phyloP scores from a whole-genome alignment of 495 filamentous ascomycete genomes.

The Trichoderma reesei region DNA sequence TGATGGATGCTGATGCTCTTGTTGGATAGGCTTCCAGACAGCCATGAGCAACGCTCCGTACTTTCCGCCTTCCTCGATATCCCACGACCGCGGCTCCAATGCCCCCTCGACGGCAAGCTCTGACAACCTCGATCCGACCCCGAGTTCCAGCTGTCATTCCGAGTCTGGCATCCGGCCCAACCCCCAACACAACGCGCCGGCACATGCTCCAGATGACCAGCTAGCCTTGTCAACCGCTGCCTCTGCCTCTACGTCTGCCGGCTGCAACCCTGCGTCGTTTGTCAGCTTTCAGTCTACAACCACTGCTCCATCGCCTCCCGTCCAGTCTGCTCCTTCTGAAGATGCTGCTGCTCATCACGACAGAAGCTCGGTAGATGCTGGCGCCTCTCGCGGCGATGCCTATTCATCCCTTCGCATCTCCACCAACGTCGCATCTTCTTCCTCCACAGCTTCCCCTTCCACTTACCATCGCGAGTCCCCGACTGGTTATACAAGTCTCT shows the following conservation, averaged over 20 bases:
- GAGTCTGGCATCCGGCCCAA: neutral
- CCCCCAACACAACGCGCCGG: neutral
- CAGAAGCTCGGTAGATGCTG: neutral
- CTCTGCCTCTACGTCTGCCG: neutral
- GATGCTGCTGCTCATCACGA: neutral
- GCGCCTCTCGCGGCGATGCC: neutral
- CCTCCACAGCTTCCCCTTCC: slow-evolving; percentile 10
- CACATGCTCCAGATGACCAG: neutral
- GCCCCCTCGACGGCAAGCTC: neutral
- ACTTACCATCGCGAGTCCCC: slow-evolving; percentile 13
- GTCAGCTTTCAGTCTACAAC: neutral
- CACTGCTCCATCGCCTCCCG: slow-evolving; percentile 1
- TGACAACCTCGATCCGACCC: neutral
- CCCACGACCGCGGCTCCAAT: neutral
- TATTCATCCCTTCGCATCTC: slow-evolving; percentile 21
- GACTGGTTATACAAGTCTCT: neutral
- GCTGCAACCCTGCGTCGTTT: neutral
- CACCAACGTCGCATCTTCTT: slow-evolving; percentile 22
- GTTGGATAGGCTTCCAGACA: neutral
- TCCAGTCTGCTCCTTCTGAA: neutral
- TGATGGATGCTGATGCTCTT: neutral
- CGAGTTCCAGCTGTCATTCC: neutral
- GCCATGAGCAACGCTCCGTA: neutral
- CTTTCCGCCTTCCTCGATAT: neutral
- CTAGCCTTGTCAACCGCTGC: neutral